phyloP scores from a whole-genome alignment of 805 yeast genomes.

The Myxozyma neotropica region DNA sequence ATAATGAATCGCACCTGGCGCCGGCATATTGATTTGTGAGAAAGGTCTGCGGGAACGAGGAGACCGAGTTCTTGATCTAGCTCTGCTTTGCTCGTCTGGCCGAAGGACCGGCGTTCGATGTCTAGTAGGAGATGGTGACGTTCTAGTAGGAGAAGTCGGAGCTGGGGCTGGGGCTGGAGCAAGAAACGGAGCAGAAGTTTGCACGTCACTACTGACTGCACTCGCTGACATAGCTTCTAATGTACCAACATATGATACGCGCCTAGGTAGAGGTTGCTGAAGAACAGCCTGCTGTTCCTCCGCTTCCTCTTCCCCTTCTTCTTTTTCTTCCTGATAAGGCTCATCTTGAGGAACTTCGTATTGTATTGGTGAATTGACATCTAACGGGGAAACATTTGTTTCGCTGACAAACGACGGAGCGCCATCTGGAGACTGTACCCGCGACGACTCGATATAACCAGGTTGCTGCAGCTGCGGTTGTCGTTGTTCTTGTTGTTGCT shows the following conservation, averaged over 20 bases:
- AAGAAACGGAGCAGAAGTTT: not conserved
- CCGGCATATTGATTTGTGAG: not conserved
- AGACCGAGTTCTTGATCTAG: not conserved
- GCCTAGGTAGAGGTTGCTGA: constrained; percentile 5
- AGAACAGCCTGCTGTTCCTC: not conserved
- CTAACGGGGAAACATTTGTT: not conserved
- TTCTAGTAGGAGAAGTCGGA: not conserved
- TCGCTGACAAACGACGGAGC: not conserved
- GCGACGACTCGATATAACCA: not conserved
- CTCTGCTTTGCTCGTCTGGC: not conserved
- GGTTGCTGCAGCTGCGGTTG: not conserved
- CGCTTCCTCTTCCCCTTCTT: not conserved
- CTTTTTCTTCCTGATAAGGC: not conserved
- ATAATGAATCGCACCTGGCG: constrained; percentile 11
- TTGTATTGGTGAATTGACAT: not conserved
- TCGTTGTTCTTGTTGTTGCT: not conserved
- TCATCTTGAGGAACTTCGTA: not conserved
- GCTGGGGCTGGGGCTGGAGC: no score
- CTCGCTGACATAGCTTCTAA: constrained; percentile 2
- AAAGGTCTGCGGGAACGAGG: not conserved
- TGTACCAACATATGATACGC: constrained; percentile 1
- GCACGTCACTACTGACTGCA: not conserved
- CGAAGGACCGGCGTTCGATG: not conserved
- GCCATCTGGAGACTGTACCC: not conserved
- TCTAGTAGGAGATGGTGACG: not conserved